A percentile compares a stretch with the other conserved stretches of the same genome.
Evolutionary conservation across 2,329 filamentous ascomycete species (phyloP).

Genomic region (Penicillium brevicompactum): DNA sequence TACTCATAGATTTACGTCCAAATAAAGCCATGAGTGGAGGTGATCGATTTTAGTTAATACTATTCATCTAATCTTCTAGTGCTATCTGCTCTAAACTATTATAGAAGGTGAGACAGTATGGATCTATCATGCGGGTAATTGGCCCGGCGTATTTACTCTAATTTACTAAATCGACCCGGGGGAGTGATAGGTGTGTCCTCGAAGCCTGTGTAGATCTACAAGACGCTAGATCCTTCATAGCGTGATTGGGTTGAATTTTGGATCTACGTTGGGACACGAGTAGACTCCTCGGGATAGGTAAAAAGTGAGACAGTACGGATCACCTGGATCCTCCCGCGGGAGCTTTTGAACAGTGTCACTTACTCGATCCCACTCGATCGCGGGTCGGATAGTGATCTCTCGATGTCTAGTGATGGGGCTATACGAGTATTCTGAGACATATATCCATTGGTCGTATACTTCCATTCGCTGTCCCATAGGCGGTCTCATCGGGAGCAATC

Average conservation of each 20-base stretch:
- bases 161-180: background rate
- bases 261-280: background rate
- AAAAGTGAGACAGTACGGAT: background rate
- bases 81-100: too few species aligned
- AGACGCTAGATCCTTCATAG: background rate
- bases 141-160: background rate
- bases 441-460: background rate
- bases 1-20: background rate
- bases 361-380: background rate
- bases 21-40: background rate
- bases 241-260: background rate
- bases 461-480: background rate
- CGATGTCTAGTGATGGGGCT: background rate
- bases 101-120: background rate
- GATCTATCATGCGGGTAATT: background rate
- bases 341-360: background rate
- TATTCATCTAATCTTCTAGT: too few species aligned
- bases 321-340: background rate
- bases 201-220: background rate
- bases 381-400: background rate
- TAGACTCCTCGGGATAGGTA: background rate
- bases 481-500: background rate
- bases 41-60: too few species aligned
- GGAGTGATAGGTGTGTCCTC: background rate
- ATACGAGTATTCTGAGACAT: background rate